Conservation (phyloP, 176 grass and related monocot species). For the Oryza nivara region DNA sequence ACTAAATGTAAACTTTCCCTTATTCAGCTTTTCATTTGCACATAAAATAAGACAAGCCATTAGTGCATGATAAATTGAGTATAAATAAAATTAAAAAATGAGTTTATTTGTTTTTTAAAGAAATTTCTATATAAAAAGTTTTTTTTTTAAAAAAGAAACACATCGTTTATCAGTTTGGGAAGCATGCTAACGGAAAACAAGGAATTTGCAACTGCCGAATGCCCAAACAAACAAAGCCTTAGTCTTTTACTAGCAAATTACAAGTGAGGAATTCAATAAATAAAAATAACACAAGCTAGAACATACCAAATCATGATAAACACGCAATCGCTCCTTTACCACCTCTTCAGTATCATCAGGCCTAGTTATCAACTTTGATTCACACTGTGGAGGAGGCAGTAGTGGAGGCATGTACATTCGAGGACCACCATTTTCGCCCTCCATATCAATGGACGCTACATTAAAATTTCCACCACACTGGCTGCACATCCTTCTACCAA, state of each 20-base stretch:
- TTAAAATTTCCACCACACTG: slow-evolving; percentile 93
- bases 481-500: slow-evolving; percentile 95
- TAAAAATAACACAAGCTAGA: background rate
- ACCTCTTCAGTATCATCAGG: slow-evolving; percentile 86
- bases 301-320: slow-evolving; percentile 86
- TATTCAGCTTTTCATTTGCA: background rate
- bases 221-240: no score
- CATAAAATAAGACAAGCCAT: no score
- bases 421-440: slow-evolving; percentile 73
- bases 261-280: background rate
- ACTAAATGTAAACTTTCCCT: background rate
- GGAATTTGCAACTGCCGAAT: no score
- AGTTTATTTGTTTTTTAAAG: no score
- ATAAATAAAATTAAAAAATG: no score
- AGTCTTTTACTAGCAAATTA: background rate
- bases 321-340: slow-evolving; percentile 77
- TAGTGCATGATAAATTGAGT: no score
- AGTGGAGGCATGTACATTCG: slow-evolving; percentile 90
- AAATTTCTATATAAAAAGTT: no score
- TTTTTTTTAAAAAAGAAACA: no score
- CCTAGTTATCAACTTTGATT: slow-evolving; percentile 70
- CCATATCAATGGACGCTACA: slow-evolving; percentile 80
- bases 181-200: no score
- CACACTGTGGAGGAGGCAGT: slow-evolving; percentile 70
- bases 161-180: no score